Conservation (phyloP, 306 rosid genomes). For the Glycine soja region DNA sequence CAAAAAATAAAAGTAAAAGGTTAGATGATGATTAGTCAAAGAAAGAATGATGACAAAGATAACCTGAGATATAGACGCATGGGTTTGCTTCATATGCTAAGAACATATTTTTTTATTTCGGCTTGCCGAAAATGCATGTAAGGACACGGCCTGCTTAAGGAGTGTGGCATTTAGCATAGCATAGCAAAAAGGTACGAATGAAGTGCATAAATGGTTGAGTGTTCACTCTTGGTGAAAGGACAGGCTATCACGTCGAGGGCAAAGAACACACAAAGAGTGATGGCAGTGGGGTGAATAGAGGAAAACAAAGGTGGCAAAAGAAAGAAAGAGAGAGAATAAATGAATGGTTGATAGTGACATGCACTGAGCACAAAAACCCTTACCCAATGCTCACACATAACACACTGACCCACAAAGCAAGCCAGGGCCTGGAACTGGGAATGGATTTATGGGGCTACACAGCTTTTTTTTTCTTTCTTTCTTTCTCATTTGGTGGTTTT, state of each 20-base stretch:
- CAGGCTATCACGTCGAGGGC: constrained; percentile 20
- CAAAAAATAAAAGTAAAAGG: not conserved
- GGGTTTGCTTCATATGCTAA: too few relatives aligned
- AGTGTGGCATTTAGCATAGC: not conserved
- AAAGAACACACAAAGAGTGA: not conserved
- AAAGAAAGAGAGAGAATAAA: not conserved
- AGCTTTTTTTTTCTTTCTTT: too few relatives aligned
- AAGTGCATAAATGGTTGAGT: constrained; percentile 1
- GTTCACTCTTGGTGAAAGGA: constrained; percentile 34
- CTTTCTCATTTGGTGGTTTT: too few relatives aligned
- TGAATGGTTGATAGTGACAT: constrained; percentile 49
- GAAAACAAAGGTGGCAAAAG: constrained; percentile 25
- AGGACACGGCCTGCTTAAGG: constrained; percentile 23
- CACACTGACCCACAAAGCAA: too few relatives aligned
- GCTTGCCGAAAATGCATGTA: constrained; percentile 47
- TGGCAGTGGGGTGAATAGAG: constrained; percentile 50
- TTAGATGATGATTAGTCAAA: not conserved
- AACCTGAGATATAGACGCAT: not conserved
- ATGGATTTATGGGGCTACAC: too few relatives aligned
- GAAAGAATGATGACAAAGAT: constrained; percentile 24
- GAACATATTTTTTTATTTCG: not conserved
- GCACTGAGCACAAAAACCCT: constrained; percentile 38
- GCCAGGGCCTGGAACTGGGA: too few relatives aligned
- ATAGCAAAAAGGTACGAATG: constrained; percentile 43
- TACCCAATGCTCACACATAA: not conserved